phyloP scores from a whole-genome alignment of 2,329 filamentous ascomycete genomes.

The Calonectria leucothoes region DNA sequence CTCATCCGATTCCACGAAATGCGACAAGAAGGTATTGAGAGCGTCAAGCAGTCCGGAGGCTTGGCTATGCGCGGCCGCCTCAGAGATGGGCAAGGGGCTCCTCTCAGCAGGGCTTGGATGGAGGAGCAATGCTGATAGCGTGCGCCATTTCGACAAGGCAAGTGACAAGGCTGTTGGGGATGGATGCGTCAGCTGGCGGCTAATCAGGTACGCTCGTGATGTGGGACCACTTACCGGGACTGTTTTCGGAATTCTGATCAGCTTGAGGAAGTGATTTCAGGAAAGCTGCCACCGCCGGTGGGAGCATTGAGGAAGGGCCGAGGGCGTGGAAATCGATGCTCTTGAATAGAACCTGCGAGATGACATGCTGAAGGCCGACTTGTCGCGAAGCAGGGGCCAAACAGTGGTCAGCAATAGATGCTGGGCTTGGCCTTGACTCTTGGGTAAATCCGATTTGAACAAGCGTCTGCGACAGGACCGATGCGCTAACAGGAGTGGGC shows the following conservation, averaged over 20 bases:
- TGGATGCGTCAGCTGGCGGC: background rate
- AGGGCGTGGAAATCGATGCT: constrained; percentile 46
- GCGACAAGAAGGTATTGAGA: constrained; percentile 48
- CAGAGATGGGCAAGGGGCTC: constrained; percentile 46
- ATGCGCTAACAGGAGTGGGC: constrained; percentile 31
- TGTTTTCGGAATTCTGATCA: constrained; percentile 22
- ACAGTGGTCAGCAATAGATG: constrained; percentile 43
- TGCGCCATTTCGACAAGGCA: constrained; percentile 56
- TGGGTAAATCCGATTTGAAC: constrained; percentile 40
- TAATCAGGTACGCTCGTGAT: too few species aligned
- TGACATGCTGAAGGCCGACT: constrained; percentile 50
- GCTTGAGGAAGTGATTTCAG: constrained; percentile 42
- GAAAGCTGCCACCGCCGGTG: constrained; percentile 46
- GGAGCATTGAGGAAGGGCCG: constrained; percentile 50
- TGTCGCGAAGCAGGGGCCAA: constrained; percentile 47
- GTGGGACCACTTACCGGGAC: constrained; percentile 44
- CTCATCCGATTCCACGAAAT: constrained; percentile 46
- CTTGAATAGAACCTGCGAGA: constrained; percentile 49
- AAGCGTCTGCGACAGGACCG: constrained; percentile 38
- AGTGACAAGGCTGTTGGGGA: constrained; percentile 31
- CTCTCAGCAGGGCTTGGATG: constrained; percentile 51
- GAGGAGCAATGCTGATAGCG: constrained; percentile 55
- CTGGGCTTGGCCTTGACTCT: constrained; percentile 6
- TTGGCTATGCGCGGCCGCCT: constrained; percentile 43
- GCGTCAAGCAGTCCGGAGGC: constrained; percentile 46